Evolutionary conservation across 2,329 filamentous ascomycete species (phyloP), one percentile per base, ranked within the genome.

Genomic region (Fusarium luffae): DNA sequence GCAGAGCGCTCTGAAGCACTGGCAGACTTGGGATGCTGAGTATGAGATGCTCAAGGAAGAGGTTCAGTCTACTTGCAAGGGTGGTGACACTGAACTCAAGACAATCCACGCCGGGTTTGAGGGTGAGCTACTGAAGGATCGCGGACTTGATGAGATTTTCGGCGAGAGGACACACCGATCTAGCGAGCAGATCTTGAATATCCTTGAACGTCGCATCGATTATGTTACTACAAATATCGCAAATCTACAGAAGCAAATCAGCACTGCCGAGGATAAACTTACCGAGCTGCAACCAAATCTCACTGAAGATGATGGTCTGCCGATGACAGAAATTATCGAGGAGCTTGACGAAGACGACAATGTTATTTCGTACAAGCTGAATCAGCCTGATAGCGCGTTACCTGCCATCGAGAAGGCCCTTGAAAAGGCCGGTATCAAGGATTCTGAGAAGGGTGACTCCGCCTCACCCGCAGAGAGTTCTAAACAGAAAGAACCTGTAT

Each of bases 311-410:
- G 89, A 90, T 14, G 90, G 89, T 2, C 83, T 94, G 54, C 92
- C 94, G 1, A 87, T 98, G 62, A 94, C 92, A 32, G 96, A 98
- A 74, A 98, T 99, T 70, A 85, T 93, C 57, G 96, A 99, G 80
- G 89, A 97, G 81, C 84, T 98, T 25, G 96, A 98, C 76, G 94
- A 98, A 11, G 88, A 97, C 13, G 96, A 90, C 59, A 96, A 97
- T 75, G 87, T 98, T 6, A 80, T 97, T 51, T 92, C 88, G 1
- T 89, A 86, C 72, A 87, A 83, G 58, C 81, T 91, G 30, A 88
- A 89, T 40, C 87, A 82, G n/a, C 91, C 93, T 0, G 91, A 90
- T 9, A 88, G 91, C 54, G 83, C 86, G 16, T 87, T 92, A 19
- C 84, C 89, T 11, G 87, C 92, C 70, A 83, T 98, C 6, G 78